Base-by-base conservation (phyloP, 164 flowering plant genomes). In the Cinnamomum chago region DNA sequence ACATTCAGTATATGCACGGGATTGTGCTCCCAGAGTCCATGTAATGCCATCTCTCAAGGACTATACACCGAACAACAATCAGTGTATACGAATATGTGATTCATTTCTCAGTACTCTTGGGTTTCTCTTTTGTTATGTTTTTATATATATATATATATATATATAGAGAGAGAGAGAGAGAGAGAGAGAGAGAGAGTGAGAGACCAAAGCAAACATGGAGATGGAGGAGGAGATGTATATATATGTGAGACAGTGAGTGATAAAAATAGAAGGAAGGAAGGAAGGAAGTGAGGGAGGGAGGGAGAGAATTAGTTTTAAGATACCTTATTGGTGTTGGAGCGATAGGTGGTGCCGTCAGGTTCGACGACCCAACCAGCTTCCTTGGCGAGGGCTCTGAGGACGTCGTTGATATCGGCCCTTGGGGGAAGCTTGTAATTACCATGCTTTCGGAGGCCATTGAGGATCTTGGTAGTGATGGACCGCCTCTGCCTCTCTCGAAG, bases 341-440 rank as follows among this genome's bases (percentile, higher is more conserved):
- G 88, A 76, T 85, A 87, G 75, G 92, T 86, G 75, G 89, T 86
- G 74, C 92, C 90, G 76, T 89, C 90, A 12, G 84, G 76, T 18
- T 85, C 86, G 72, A 89, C 84, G 24, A 82, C 62, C 88, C 88
- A 89, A 22, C 90, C 89, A 60, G 90, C 89, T 65, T 87, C 90
- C 1, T 58, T 40, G 47, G 85, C 87, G 50, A 87, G 88, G 18
- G 81, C 79, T 3, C 83, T 81, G 68, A 89, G 86, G 73, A 89
- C 92, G 65, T 89, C 87, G 69, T 87, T 87, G 83, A 83, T 89
- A 76, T 87, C 92, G 25, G 86, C 79, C 27, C 87, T 82, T 1
- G 85, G 82, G 3, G 89, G 77, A 62, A 89, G 88, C 13, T 71
- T 79, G 79, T 85, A 89, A 62, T 83, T 82, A 6, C 90, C 90